Base-by-base conservation (phyloP, 2,329 filamentous ascomycete genomes). In the Xylariaceae sp. region DNA sequence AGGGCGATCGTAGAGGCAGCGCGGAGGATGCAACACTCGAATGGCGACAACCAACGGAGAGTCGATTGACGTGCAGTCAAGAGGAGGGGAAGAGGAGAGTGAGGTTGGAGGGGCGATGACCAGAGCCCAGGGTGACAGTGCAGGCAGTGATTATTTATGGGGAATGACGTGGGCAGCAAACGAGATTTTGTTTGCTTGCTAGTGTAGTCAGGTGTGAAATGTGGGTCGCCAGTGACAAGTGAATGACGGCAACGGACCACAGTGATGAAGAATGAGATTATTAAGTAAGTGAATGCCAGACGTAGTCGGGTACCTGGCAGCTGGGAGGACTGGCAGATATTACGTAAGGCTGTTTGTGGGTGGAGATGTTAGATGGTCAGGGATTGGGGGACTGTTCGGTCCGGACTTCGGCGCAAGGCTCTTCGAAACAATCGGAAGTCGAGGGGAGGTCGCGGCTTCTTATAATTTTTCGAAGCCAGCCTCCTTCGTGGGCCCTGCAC, bases 321-420 rank as follows among this genome's bases (percentile, higher is more conserved):
- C 62, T 63, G 62, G 53, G 59, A 47, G 41, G 52, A 48, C 45
- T 43, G 46, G 33, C 40, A 50, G 42, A 22, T 51, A 56, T 62
- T 58, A 60, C 58, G 60, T 62, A 56, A 60, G 60, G 67, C 56
- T 60, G 57, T 57, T 55, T 63, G 64, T 61, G 62, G 67, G 57
- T 56, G 55, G 56, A 44, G 51, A 42, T 17, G 61, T 62, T 36
- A 45, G 38, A 45, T 41, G 46, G 46, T 66, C 57, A 59, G 56
- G 58, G 58, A 61, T 60, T 63, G 63, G 63, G 65, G 65, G 65
- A 76, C 76, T 75, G 74, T 73, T 75, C 71, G 75, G 75, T 80
- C 76, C 76, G 75, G 71, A 75, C 72, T 79, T 80, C 77, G 76
- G 72, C 76, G 73, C 77, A 72, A 73, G 71, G 75, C 66, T 68